A percentile compares a stretch with the other conserved stretches of the same genome.
These are phyloP conservation scores for Vitellaria paradoxa DNA, from an alignment of 179 eudicot species.

Conservation along the genomic window DNA sequence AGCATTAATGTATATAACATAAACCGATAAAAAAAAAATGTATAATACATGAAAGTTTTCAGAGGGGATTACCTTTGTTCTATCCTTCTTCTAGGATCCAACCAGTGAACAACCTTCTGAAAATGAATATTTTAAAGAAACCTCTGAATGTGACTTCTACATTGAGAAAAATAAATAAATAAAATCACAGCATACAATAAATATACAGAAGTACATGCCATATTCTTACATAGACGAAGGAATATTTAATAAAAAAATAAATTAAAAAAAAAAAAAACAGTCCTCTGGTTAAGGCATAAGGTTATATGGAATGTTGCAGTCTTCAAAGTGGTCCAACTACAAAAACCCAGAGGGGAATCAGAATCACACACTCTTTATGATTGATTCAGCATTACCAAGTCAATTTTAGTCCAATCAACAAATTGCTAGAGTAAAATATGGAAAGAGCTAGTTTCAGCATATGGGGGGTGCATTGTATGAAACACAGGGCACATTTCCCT, in stretches of 20 bases:
- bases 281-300: background rate
- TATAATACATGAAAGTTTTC: too few relatives aligned
- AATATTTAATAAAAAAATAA: background rate
- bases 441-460: background rate
- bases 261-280: too few relatives aligned
- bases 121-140: background rate
- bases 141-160: background rate
- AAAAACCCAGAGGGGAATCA: conserved; percentile 24
- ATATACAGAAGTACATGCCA: too few relatives aligned
- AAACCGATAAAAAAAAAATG: too few relatives aligned
- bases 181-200: background rate
- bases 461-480: background rate
- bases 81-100: background rate
- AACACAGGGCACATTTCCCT: conserved; percentile 3
- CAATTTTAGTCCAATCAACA: conserved; percentile 19
- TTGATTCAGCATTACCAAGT: conserved; percentile 45
- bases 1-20: too few relatives aligned
- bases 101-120: background rate
- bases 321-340: conserved; percentile 32
- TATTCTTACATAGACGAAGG: background rate
- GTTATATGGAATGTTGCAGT: conserved; percentile 6
- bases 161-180: background rate
- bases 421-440: conserved; percentile 3
- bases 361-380: conserved; percentile 43
- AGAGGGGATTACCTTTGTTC: background rate